Base-by-base conservation (phyloP, 2,329 filamentous ascomycete genomes). In the Trichoderma sp. region DNA sequence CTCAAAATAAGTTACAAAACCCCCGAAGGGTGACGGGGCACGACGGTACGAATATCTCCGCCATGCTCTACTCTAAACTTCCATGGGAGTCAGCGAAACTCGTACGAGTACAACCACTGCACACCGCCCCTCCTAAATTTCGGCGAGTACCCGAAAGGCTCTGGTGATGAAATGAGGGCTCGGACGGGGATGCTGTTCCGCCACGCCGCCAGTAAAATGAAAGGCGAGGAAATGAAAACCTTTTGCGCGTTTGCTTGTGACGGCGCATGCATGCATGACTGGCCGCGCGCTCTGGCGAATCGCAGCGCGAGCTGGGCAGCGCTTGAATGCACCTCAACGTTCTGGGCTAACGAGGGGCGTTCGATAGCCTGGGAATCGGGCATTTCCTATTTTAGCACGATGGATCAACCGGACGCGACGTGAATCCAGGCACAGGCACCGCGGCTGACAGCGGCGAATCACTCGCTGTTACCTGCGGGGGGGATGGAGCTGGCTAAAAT, bases 301-400 rank as follows among this genome's bases (percentile, higher is more conserved):
- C 15, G 34, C 60, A 28, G 60, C 60, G 21, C 34, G 60, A 26
- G 12, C 14, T 18, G 60, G 60, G 15, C 36, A 63, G 24, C 60
- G 36, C 60, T 30, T 51, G 11, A 51, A 64, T 64, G 39, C 62
- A 64, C 15, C 34, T 28, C 24, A 26, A 14, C 30, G 34, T 56
- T 62, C 15, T 24, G 43, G 43, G 56, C 67, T 62, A 70, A 34
- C 63, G 36, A 70, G 56, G 66, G 24, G 67, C 26, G 21, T 66
- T 71, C 70, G 61, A 71, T 71, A 71, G 70, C 53, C 15, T 62
- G 43, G 14, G 32, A 60, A 71, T 62, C 64, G 70, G 70, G 39
- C 39, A 72, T 63, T 72, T 72, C 70, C 64, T 72, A 63, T 62
- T 68, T 34, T 72, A 72, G 70, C 28, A 63, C 39, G 28, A 68